Evolutionary conservation across 352 stramenopile species (phyloP).

Genomic region (Aphanomyces cochlioides): DNA sequence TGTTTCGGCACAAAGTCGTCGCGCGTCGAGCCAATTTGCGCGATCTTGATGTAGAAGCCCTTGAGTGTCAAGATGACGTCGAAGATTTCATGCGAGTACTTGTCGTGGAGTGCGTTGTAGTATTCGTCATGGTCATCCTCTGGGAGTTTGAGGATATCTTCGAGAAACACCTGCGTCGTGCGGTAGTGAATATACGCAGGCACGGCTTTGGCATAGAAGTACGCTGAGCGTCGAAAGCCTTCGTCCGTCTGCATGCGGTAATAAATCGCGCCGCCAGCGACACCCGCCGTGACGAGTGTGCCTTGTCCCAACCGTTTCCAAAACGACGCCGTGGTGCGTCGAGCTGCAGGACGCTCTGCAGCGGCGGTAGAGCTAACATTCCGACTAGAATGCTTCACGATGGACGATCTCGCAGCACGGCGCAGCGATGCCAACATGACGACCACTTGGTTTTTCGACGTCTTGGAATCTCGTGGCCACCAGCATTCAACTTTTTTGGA

Average conservation of each 20-base stretch:
- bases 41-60: constrained; percentile 86
- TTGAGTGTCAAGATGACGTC: constrained; percentile 81
- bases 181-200: constrained; percentile 85
- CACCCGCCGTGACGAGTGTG: neutral
- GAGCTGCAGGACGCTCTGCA: neutral
- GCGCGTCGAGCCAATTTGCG: constrained; percentile 73
- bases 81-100: constrained; percentile 70
- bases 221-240: constrained; percentile 71
- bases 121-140: constrained; percentile 54
- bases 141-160: constrained; percentile 41
- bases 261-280: constrained; percentile 45
- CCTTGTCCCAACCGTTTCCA: neutral
- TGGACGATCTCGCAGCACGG: neutral
- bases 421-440: constrained; percentile 6
- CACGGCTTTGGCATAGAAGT: constrained; percentile 86
- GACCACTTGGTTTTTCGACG: neutral
- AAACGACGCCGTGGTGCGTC: neutral
- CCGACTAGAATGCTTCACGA: neutral
- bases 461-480: neutral
- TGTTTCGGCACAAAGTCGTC: constrained; percentile 78
- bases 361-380: neutral
- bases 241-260: constrained; percentile 68
- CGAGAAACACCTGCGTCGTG: constrained; percentile 68
- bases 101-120: constrained; percentile 74
- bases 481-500: neutral